Evolutionary conservation across 495 filamentous ascomycete genomes (phyloP), one percentile per base, ranked within the genome.

Genomic region (Penicillium canescens): DNA sequence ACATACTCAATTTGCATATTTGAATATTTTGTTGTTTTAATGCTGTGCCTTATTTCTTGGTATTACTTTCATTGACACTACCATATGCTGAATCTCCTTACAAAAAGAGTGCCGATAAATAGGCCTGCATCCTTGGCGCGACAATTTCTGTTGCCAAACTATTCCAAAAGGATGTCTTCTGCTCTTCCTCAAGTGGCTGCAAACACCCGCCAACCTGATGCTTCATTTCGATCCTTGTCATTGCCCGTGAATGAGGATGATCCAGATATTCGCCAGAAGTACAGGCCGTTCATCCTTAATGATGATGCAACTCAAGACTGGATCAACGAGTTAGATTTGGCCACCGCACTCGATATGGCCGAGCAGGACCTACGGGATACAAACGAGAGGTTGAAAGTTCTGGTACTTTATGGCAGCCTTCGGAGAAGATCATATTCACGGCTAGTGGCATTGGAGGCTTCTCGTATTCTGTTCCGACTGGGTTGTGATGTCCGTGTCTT

Each of bases 401-500:
- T 88, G 8, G 82, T 89, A 0, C 69, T 89, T 1, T 86, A 82
- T 56, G 86, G 86, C 4, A 86, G 82, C 55, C 67, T 88, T 40
- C 71, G 85, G 1, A 56, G 62, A 50, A 77, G 84, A 26, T 87
- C 85, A 6, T 88, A 84, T 60, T 87, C 84, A 0, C 66, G 71
- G 3, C 75, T 88, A 0, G 71, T 87, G 26, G 85, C 85, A 2
- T 81, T 73, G 21, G 86, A 88, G 69, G 81, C 78, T 9, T 68
- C 70, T 12, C 72, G 86, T 0, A 83, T 88, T 47, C 79, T 88
- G n/a, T 81, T 81, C 63, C 80, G 84, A 6, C 78, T 88, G 1
- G 84, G 86, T 23, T 86, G 82, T 60, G 86, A 90, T 48, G 86
- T 88, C 0, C 80, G 86, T 1, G 74, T 89, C 6, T 89, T 79